These are phyloP conservation scores for Ceratocystis alfenasii DNA, from an alignment of 2,329 filamentous ascomycete species.

Conservation along the genomic window DNA sequence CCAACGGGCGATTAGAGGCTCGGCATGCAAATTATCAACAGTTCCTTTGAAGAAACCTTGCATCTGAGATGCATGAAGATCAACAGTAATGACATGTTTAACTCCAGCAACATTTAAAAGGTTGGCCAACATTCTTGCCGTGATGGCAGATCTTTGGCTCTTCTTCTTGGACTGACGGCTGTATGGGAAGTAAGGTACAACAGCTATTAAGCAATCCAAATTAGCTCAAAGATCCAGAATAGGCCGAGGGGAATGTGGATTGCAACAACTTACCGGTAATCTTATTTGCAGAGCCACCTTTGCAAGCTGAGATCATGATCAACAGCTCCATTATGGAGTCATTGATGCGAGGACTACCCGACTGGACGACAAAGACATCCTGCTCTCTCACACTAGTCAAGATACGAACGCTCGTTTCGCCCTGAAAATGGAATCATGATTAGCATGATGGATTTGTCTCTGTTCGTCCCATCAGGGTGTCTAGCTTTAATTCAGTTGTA, in stretches of 20 bases:
- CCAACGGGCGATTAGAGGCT: slow-evolving; percentile 91
- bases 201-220: slow-evolving; percentile 41
- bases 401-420: slow-evolving; percentile 59
- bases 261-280: slow-evolving; percentile 61
- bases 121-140: slow-evolving; percentile 93
- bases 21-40: slow-evolving; percentile 92
- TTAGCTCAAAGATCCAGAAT: slow-evolving; percentile 9
- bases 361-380: slow-evolving; percentile 98
- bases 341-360: slow-evolving; percentile 89
- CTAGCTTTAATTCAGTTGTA: not conserved
- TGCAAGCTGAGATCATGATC: slow-evolving; percentile 98
- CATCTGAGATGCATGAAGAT: slow-evolving; percentile 96
- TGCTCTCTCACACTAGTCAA: slow-evolving; percentile 79
- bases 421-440: slow-evolving; percentile 35
- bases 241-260: not conserved
- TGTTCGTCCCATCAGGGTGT: slow-evolving; percentile 5
- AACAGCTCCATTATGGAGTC: slow-evolving; percentile 98
- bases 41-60: slow-evolving; percentile 98
- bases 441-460: slow-evolving; percentile 16
- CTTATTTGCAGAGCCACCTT: slow-evolving; percentile 91
- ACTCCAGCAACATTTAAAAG: slow-evolving; percentile 86
- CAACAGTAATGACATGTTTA: slow-evolving; percentile 94
- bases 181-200: slow-evolving; percentile 95
- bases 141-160: slow-evolving; percentile 89
- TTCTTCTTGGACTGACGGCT: slow-evolving; percentile 99